Evolutionary conservation across 2,329 filamentous ascomycete species (phyloP), one percentile per base, ranked within the genome.

Genomic region (Aspergillus pseudonomiae): DNA sequence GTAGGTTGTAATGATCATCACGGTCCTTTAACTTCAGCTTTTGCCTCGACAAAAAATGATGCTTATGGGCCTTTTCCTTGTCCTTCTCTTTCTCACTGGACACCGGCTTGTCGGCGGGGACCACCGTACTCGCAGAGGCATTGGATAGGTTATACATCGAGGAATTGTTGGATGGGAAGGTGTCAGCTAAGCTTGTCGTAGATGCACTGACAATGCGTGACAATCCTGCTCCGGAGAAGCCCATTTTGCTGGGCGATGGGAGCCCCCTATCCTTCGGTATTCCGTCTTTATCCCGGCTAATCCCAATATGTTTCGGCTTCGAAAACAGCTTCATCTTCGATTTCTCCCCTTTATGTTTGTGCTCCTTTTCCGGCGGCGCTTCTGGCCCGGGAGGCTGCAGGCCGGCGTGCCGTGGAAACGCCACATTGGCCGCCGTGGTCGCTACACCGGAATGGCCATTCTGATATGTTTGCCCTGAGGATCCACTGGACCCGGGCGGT

Each of bases 321-420:
- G 85, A 87, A 72, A 91, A 90, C 6, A 90, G 79, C 75, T 90
- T 90, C 84, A 88, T 89, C 78, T 89, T 89, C 43, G 86, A 86
- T 71, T 86, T 86, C 69, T 88, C 85, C 63, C 84, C 85, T 63
- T 84, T 82, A 45, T 78, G 79, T 71, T 88, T 88, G 58, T 80
- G 75, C 62, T 81, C 79, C 48, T 74, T 75, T 61, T 79, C 77
- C 32, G 71, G 66, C 5, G 70, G 68, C 26, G 71, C 65, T 9
- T 77, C 75, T 24, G 71, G 65, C 53, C 70, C 62, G 57, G 70
- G 64, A 28, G 75, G 69, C 12, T 73, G 70, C 21, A 74, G 81
- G 65, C 62, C 71, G 1, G 75, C 68, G 69, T 81, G 85, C 57
- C 85, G 78, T 14, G 88, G 87, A 70, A 88, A 89, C 1, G 83